Evolutionary conservation across 2,329 filamentous ascomycete species (phyloP).

Genomic region (Malbranchea cinnamomea): DNA sequence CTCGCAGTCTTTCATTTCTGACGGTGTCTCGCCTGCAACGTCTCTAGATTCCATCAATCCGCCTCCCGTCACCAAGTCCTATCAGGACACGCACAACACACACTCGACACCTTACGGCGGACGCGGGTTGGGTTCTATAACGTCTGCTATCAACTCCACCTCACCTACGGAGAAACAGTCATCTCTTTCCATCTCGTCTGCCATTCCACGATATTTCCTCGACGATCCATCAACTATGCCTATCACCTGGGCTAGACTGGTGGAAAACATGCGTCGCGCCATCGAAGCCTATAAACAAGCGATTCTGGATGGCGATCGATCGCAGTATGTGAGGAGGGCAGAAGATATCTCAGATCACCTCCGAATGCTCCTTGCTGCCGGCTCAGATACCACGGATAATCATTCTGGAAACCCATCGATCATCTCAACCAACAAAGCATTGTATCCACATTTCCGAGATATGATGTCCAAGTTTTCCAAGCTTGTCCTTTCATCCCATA

Average conservation of each 20-base stretch:
- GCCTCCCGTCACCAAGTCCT: slow-evolving; percentile 44
- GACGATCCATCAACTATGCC: slow-evolving; percentile 71
- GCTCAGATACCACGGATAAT: slow-evolving; percentile 94
- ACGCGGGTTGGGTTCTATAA: slow-evolving; percentile 8
- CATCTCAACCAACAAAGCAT: slow-evolving; percentile 90
- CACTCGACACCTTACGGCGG: no score
- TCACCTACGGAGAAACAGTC: slow-evolving; percentile 39
- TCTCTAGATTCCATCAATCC: slow-evolving; percentile 84
- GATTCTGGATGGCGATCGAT: slow-evolving; percentile 67
- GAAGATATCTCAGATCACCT: slow-evolving; percentile 97
- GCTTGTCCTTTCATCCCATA: slow-evolving; percentile 91
- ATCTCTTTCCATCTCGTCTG: slow-evolving; percentile 29
- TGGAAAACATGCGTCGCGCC: slow-evolving; percentile 83
- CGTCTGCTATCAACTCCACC: slow-evolving; percentile 8
- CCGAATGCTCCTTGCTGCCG: slow-evolving; percentile 80
- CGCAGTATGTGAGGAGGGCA: slow-evolving; percentile 85
- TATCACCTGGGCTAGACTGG: slow-evolving; percentile 75
- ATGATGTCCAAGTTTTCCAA: slow-evolving; percentile 99
- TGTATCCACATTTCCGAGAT: slow-evolving; percentile 94
- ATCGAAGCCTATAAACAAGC: slow-evolving; percentile 82
- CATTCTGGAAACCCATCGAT: slow-evolving; percentile 98
- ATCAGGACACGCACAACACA: slow-evolving; percentile 17
- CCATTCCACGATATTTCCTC: slow-evolving; percentile 69
- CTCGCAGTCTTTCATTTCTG: slow-evolving; percentile 50
- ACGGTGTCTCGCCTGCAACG: slow-evolving; percentile 67